Percentiles rank a stretch among this genome's conserved stretches.
phyloP scores from a whole-genome alignment of 768 basidiomycete species.

The Psilocybe azurescens region DNA sequence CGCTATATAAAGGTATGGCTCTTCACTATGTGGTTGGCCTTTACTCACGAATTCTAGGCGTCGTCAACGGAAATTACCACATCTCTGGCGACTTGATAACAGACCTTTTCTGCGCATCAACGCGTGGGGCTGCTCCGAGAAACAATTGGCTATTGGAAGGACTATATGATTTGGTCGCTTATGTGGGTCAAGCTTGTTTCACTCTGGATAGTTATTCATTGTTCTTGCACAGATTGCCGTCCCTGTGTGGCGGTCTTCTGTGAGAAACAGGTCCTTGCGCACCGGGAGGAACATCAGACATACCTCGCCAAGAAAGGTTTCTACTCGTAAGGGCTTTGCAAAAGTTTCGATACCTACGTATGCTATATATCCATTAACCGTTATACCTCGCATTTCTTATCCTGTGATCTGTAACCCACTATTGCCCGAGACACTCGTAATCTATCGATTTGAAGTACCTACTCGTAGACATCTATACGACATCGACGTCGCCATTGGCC shows the following conservation, averaged over 20 bases:
- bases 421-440: background rate
- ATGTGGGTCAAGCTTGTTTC: slow-evolving; percentile 38
- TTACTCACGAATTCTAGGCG: slow-evolving; percentile 45
- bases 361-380: slow-evolving; percentile 3
- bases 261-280: slow-evolving; percentile 53
- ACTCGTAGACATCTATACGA: background rate
- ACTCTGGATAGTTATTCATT: slow-evolving; percentile 2
- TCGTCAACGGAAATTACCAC: slow-evolving; percentile 72
- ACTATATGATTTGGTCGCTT: slow-evolving; percentile 48
- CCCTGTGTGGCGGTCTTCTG: slow-evolving; percentile 56
- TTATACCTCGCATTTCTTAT: slow-evolving; percentile 1
- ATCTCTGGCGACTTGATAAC: slow-evolving; percentile 78
- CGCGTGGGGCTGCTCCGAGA: slow-evolving; percentile 65
- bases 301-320: slow-evolving; percentile 52
- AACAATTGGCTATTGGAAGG: slow-evolving; percentile 67
- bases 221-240: slow-evolving; percentile 45
- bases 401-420: background rate
- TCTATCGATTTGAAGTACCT: background rate
- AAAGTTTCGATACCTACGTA: slow-evolving; percentile 4
- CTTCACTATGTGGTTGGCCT: background rate
- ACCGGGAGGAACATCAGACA: slow-evolving; percentile 50
- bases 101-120: slow-evolving; percentile 68
- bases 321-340: slow-evolving; percentile 33
- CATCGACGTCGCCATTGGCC: background rate
- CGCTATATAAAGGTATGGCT: too few species aligned